Conservation (phyloP, 495 filamentous ascomycete species). For the Aspergillus heteromorphus region DNA sequence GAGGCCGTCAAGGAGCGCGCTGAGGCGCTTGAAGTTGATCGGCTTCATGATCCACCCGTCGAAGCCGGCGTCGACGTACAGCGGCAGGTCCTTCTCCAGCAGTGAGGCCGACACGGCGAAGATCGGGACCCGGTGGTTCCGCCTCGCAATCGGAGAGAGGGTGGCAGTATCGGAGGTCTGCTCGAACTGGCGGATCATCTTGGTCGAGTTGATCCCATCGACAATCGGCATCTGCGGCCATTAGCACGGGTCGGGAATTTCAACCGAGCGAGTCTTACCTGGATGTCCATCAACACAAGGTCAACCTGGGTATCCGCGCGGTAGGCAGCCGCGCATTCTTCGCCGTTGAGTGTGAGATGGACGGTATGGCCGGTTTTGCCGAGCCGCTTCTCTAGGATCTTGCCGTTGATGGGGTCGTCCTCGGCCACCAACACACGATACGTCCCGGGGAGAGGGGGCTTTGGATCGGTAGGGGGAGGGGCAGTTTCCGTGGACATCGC, state of each 20-base stretch:
- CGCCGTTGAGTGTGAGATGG: constrained; percentile 71
- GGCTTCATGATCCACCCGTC: constrained; percentile 87
- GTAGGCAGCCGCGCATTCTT: constrained; percentile 74
- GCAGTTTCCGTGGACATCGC: neutral
- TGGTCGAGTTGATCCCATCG: constrained; percentile 77
- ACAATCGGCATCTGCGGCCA: constrained; percentile 80
- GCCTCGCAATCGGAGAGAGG: constrained; percentile 36
- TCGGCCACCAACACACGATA: constrained; percentile 78
- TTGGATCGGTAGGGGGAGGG: constrained; percentile 7
- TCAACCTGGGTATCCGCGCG: constrained; percentile 60
- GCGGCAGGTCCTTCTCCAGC: constrained; percentile 60
- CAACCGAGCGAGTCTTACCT: constrained; percentile 47
- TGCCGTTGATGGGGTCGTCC: constrained; percentile 90
- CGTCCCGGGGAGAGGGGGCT: constrained; percentile 16
- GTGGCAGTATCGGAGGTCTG: constrained; percentile 34
- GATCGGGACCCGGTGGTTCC: constrained; percentile 57
- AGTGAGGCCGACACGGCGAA: constrained; percentile 89
- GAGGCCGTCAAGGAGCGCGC: constrained; percentile 53
- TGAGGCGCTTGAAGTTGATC: constrained; percentile 62
- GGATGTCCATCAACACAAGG: constrained; percentile 95
- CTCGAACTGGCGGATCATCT: constrained; percentile 75
- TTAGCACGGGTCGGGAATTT: neutral
- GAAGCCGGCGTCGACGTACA: constrained; percentile 77
- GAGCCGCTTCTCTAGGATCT: constrained; percentile 77
- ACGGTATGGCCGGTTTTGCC: constrained; percentile 75